These are phyloP conservation scores for Fusarium burgessii DNA, from an alignment of 2,329 filamentous ascomycete species.

Conservation along the genomic window DNA sequence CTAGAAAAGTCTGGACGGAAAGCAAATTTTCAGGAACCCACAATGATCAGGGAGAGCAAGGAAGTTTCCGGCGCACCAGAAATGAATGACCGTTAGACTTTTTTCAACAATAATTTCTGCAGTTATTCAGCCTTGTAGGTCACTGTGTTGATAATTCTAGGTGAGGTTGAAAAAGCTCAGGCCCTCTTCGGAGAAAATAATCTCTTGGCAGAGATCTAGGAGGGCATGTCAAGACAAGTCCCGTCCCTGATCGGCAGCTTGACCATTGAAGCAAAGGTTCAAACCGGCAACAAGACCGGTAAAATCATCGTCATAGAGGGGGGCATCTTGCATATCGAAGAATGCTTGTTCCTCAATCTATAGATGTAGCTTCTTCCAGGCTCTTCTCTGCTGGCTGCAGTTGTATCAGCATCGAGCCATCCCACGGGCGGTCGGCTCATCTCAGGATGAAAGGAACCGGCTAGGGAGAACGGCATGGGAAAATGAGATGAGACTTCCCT, in stretches of 20 bases:
- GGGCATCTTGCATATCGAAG: constrained; percentile 24
- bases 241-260: constrained; percentile 43
- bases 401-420: constrained; percentile 7
- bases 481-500: constrained; percentile 6
- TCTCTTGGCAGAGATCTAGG: constrained; percentile 42
- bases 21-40: constrained; percentile 40
- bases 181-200: constrained; percentile 39
- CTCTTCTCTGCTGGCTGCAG: constrained; percentile 1
- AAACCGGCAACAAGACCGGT: neutral
- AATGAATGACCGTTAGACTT: constrained; percentile 14
- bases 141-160: neutral
- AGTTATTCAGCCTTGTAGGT: constrained; percentile 12
- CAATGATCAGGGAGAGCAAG: constrained; percentile 12
- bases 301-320: constrained; percentile 21
- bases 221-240: constrained; percentile 27
- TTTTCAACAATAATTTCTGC: neutral
- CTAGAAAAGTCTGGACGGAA: constrained; percentile 34
- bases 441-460: constrained; percentile 37
- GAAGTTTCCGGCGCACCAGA: constrained; percentile 6
- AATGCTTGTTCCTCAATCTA: constrained; percentile 18
- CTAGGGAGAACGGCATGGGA: constrained; percentile 17
- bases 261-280: neutral
- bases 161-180: constrained; percentile 17
- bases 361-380: constrained; percentile 19
- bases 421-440: constrained; percentile 23